Base-by-base conservation (phyloP, 306 rosid genomes). In the Inga oerstediana region DNA sequence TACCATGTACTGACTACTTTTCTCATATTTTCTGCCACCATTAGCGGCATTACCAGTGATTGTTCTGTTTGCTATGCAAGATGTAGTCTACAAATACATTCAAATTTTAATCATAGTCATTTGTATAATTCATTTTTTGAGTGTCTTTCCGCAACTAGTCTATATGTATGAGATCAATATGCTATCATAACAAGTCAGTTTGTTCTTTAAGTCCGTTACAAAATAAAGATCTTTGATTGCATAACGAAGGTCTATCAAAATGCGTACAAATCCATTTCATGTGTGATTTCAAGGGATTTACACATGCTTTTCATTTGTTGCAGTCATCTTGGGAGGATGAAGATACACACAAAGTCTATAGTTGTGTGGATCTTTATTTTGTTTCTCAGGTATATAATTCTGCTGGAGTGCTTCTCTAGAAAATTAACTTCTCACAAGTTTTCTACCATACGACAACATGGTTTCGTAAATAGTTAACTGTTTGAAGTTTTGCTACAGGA, bases 261-360 rank as follows among this genome's bases (percentile, higher is more conserved):
- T 45, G 12, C 19, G 27, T n/a, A 43, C 5, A 19, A 10, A 71
- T 43, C 12, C 52, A 41, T 71, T 12, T 71, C 52, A 71, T n/a
- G 30, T 43, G 27, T 56, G 73, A 61, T n/a, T 56, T 14, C 24
- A 59, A 70, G 76, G 75, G 71, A 79, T 73, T 84, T 76, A 88
- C 75, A 52, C 61, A 75, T 80, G 84, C 32, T 79, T 88, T 19
- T 77, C 75, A 62, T 85, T 44, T 61, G 80, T 82, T 91, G 92
- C 97, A 95, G 99, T 95, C 99, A 14, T 92, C 98, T 74, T 84
- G 75, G 80, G 94, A 91, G 81, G 98, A 95, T 80, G 93, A 90
- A 80, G 97, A 92, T 16, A 89, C 97, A 52, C 82, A 20, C 59
- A 94, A 87, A 87, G 88, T 76, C 58, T 90, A 85, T 67, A 92